Conservation (phyloP, 2,329 filamentous ascomycete species). For the Podosphaera fusca region DNA sequence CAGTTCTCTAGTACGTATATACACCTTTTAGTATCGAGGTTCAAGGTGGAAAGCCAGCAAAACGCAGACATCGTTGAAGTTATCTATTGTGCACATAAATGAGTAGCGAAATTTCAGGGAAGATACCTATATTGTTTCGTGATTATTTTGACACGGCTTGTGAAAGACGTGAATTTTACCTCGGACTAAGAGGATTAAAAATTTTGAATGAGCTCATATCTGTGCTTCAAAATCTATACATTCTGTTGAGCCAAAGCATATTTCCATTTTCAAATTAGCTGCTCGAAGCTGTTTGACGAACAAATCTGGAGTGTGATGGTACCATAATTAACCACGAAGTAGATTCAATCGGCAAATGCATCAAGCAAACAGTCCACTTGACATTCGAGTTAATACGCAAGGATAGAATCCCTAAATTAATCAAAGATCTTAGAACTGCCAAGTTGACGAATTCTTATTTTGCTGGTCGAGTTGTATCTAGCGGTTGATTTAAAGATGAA, state of each 20-base stretch:
- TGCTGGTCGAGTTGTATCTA: too few species aligned
- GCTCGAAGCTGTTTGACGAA: too few species aligned
- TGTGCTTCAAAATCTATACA: background rate
- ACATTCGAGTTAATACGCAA: too few species aligned
- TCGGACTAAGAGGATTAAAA: background rate
- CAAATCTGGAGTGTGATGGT: too few species aligned
- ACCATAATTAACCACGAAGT: too few species aligned
- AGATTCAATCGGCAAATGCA: too few species aligned
- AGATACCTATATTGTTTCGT: background rate
- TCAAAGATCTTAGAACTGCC: too few species aligned
- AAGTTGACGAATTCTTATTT: too few species aligned
- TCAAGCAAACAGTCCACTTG: too few species aligned
- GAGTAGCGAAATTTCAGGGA: background rate
- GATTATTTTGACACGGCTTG: background rate
- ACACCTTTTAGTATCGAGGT: background rate
- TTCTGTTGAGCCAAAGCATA: background rate
- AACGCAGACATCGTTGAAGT: background rate
- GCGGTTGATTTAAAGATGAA: too few species aligned
- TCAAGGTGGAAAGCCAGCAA: background rate
- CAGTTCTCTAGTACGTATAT: background rate
- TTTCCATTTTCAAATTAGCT: background rate
- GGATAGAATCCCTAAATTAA: too few species aligned
- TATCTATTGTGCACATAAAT: background rate
- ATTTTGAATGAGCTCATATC: background rate
- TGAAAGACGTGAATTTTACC: background rate